Base-by-base conservation (phyloP, 805 yeast species). In the Ogataea angusta region DNA sequence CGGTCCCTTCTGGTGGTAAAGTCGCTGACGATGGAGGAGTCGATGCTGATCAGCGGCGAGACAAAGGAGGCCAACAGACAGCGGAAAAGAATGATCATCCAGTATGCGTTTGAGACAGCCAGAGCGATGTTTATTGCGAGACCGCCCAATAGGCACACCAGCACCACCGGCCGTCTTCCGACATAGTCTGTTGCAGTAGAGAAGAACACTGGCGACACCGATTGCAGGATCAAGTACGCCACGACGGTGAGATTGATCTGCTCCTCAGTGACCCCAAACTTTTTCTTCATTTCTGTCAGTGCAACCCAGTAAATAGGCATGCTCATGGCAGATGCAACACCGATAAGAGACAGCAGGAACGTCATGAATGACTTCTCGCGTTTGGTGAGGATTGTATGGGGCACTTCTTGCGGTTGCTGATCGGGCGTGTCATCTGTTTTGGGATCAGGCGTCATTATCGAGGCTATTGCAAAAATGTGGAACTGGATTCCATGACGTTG, bases 221-320 rank as follows among this genome's bases (percentile, higher is more conserved):
- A 95, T 62, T 88, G 96, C 40, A 83, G 72, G 9, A 85, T 58
- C 37, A 85, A 72, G 52, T 87, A 88, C 0, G 85, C 80, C 1
- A 88, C 89, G 25, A 89, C 82, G 1, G 95, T 77, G 12, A 84
- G 53, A 54, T 87, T 85, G 39, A 80, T 77, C 40, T 69, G 63
- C 38, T 78, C 82, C 34, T 76, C 76, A 2, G 78, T 53, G 5
- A 82, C 73, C 32, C 70, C 34, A 51, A 88, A 85, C 21, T 76
- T 60, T 0, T 59, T 48, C 35, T 79, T 76, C 7, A 89, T 64
- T 5, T 71, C 67, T 0, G 80, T 76, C 13, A 88, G 62, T 0
- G 88, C 88, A 0, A 95, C 95, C 62, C 85, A 82, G 56, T 85
- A 88, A 10, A 87, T 85, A 0, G 95, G 85, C 48, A 82, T 75